Conservation (phyloP, 1,284 basidiomycete genomes). For the Ustilago curta region DNA sequence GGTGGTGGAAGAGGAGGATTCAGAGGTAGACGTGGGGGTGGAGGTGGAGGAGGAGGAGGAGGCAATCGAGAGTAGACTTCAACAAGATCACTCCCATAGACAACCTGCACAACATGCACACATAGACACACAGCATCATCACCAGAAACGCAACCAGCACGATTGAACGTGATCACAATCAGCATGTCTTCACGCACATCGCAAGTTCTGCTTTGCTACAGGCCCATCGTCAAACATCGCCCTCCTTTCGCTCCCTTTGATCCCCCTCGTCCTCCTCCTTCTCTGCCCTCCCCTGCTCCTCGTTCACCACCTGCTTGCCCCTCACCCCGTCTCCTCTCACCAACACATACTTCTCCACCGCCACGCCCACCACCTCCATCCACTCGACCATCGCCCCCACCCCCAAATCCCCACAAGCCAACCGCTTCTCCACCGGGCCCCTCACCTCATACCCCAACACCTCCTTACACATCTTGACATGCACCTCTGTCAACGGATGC, state of each 20-base stretch:
- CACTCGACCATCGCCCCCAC: conserved; percentile 66
- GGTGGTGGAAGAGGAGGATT: conserved; percentile 68
- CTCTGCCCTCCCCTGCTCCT: background rate
- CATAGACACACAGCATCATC: too few species aligned
- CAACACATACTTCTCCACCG: conserved; percentile 37
- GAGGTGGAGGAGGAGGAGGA: conserved; percentile 15
- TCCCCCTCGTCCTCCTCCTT: too few species aligned
- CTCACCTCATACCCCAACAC: conserved; percentile 82
- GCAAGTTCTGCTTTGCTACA: too few species aligned
- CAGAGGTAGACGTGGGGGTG: conserved; percentile 25
- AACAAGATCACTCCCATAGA: too few species aligned
- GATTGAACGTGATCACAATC: too few species aligned
- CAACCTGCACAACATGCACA: too few species aligned
- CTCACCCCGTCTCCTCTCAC: conserved; percentile 1
- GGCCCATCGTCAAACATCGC: too few species aligned
- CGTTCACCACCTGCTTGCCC: background rate
- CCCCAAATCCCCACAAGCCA: conserved; percentile 95
- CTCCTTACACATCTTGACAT: conserved; percentile 79
- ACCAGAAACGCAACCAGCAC: too few species aligned
- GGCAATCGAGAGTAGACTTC: conserved; percentile 6
- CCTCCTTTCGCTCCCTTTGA: too few species aligned
- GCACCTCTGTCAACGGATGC: conserved; percentile 89
- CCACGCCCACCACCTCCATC: conserved; percentile 51
- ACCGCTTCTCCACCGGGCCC: conserved; percentile 84
- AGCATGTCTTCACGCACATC: too few species aligned